Evolutionary conservation across 257 asterid species (phyloP).

Genomic region (Nicotiana tabacum): DNA sequence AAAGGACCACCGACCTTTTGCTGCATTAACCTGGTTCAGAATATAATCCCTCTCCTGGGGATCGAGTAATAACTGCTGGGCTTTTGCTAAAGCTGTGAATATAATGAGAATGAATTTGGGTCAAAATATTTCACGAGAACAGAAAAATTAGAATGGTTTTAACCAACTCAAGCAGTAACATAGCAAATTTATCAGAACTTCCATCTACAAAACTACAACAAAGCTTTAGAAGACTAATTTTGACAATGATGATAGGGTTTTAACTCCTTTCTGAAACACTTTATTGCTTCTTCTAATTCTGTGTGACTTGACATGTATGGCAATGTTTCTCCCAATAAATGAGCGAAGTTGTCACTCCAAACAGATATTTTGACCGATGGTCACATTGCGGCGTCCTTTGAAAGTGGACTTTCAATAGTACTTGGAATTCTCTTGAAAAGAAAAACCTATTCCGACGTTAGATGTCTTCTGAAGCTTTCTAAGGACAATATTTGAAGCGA

Average conservation of each 20-base stretch:
- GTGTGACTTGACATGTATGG: neutral
- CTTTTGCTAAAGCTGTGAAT: constrained; percentile 84
- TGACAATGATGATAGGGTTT: neutral
- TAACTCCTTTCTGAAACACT: neutral
- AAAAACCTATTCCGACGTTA: neutral
- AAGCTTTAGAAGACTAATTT: neutral
- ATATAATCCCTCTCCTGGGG: constrained; percentile 90
- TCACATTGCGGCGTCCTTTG: neutral
- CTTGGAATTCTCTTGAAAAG: neutral
- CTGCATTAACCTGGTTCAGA: constrained; percentile 81
- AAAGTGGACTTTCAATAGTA: neutral
- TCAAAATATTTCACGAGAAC: neutral
- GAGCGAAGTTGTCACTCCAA: neutral
- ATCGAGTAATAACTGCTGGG: constrained; percentile 81
- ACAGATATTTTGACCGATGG: neutral
- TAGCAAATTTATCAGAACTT: neutral
- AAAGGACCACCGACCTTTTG: constrained; percentile 54
- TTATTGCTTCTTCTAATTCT: neutral
- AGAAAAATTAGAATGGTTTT: neutral
- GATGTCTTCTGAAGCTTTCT: neutral
- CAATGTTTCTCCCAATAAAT: neutral
- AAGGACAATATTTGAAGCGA: neutral
- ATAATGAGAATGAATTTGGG: neutral
- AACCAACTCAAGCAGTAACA: neutral
- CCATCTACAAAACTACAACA: neutral